Base-by-base conservation (phyloP, 179 eudicot genomes). In the Corrigiola litoralis region DNA sequence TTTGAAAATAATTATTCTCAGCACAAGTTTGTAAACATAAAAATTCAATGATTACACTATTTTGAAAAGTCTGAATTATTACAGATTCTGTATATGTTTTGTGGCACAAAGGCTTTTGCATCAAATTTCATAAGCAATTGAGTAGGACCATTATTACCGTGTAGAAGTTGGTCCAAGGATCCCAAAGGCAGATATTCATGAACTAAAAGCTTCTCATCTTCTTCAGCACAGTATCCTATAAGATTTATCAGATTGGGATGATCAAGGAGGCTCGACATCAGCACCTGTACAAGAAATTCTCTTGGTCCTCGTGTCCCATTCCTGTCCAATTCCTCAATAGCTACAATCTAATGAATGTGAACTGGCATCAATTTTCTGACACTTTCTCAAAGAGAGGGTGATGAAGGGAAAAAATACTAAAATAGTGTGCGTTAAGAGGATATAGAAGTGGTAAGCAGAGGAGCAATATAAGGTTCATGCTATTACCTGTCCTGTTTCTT, bases 191-290 rank as follows among this genome's bases (percentile, higher is more conserved):
- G 77, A 54, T 62, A 87, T 75, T 87, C 95, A 31, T 79, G 84
- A n/a, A 87, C 95, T 48, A 87, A 53, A 79, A 87, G 83, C 48
- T 86, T 81, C 58, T 81, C 83, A 25, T 87, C 83, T 34, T 84
- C 85, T 71, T 87, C 89, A 11, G 81, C 85, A 69, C 87, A 87
- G 47, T 87, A 87, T 10, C 95, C 95, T 2, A 83, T 77, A 21
- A 87, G 79, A 51, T 78, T 77, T 40, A 85, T 87, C 20, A 87
- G 75, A 74, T 85, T 78, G 24, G 63, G 72, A 65, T 88, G 87
- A 70, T 88, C 73, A 42, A 82, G 72, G 51, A 77, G 81, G 75
- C 85, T 88, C 65, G 84, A 63, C 83, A 85, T 82, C 74, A 73
- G 34, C 70, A 88, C 87, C 76, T 88, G 85, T 6, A 67, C 79